Conservation (phyloP, 1,284 basidiomycete genomes). For the Amylostereum areolatum region DNA sequence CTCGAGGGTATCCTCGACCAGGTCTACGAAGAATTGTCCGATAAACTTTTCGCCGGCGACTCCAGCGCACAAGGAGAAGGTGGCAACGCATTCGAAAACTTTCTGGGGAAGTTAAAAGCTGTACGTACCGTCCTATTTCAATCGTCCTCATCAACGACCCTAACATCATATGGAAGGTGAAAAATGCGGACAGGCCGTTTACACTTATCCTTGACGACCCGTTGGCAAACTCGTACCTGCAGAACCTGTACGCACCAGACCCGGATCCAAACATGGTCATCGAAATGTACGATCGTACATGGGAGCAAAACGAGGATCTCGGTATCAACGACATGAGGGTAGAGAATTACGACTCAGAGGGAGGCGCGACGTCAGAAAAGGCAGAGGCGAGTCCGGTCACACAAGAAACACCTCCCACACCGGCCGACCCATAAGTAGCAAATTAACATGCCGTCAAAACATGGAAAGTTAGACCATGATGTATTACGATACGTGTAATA, state of each 20-base stretch:
- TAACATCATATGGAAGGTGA: slow-evolving; percentile 44
- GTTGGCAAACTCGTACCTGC: slow-evolving; percentile 91
- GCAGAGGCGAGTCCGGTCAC: too few species aligned
- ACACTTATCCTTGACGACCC: slow-evolving; percentile 96
- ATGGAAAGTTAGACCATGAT: too few species aligned
- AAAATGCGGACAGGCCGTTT: slow-evolving; percentile 72
- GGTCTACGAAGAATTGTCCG: slow-evolving; percentile 91
- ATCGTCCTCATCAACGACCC: not conserved
- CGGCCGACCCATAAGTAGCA: too few species aligned
- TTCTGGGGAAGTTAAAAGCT: slow-evolving; percentile 77
- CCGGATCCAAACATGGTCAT: slow-evolving; percentile 88
- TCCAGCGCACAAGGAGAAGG: slow-evolving; percentile 41
- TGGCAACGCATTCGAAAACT: slow-evolving; percentile 60
- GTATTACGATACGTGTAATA: too few species aligned
- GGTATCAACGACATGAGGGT: slow-evolving; percentile 97
- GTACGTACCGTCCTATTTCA: slow-evolving; percentile 31
- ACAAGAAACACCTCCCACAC: too few species aligned
- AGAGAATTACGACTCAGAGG: slow-evolving; percentile 68
- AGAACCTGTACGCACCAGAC: slow-evolving; percentile 92
- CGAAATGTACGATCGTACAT: slow-evolving; percentile 79
- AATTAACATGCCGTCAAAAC: too few species aligned
- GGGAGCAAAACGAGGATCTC: slow-evolving; percentile 93
- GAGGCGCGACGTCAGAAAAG: too few species aligned
- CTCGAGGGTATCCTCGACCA: slow-evolving; percentile 94
- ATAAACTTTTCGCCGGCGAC: slow-evolving; percentile 89